These are phyloP conservation scores for Entomortierella parvispora DNA, from an alignment of 192 early-diverging fungal genomes.

Conservation along the genomic window DNA sequence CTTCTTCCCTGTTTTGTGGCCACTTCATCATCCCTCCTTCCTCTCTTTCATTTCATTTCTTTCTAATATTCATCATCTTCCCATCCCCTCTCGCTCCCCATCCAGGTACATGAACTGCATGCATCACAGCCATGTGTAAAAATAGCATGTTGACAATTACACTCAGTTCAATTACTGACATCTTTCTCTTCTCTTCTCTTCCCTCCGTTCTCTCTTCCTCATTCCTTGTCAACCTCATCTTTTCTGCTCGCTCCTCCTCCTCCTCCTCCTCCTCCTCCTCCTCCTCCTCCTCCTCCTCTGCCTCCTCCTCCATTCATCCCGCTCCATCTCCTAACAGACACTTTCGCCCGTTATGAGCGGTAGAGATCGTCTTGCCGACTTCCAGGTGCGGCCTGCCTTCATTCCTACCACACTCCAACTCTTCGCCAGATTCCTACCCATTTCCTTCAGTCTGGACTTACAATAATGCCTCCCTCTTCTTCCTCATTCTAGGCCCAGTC, in stretches of 20 bases:
- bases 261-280: not conserved
- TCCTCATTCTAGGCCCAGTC: not conserved
- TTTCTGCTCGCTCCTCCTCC: not conserved
- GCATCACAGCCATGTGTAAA: too few relatives aligned
- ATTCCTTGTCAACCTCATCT: not conserved
- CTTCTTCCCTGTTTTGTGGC: not conserved
- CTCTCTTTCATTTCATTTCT: not conserved
- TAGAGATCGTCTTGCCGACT: constrained; percentile 54
- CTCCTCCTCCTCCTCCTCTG: not conserved
- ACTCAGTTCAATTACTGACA: too few relatives aligned
- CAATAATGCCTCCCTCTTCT: not conserved
- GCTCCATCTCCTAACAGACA: not conserved
- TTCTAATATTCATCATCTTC: constrained; percentile 5
- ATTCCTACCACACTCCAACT: too few relatives aligned
- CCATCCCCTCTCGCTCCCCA: too few relatives aligned
- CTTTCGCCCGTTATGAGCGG: constrained; percentile 30
- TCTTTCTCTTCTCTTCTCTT: not conserved
- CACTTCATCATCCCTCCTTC: not conserved
- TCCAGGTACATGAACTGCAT: too few relatives aligned
- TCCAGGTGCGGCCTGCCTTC: constrained; percentile 23
- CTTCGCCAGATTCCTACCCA: too few relatives aligned
- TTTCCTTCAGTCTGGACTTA: too few relatives aligned
- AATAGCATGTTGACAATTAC: too few relatives aligned
- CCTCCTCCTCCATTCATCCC: not conserved
- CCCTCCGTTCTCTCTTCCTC: not conserved